A percentile compares a stretch with the other conserved stretches of the same genome.
phyloP scores from a whole-genome alignment of 179 eudicot species.

The Camellia oleifera region DNA sequence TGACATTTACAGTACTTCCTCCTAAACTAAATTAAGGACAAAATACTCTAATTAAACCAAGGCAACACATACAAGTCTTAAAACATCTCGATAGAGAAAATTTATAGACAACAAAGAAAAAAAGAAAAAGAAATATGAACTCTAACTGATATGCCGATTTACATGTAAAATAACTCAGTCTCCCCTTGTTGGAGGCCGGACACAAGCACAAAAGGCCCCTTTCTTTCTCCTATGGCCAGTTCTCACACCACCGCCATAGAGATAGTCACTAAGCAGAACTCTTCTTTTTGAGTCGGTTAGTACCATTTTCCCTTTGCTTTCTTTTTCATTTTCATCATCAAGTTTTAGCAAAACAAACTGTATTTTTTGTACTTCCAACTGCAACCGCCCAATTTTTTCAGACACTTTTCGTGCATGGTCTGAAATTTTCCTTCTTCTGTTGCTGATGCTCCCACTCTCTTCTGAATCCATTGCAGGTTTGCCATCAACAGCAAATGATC shows the following conservation, averaged over 20 bases:
- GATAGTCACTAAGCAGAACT: slow-evolving; percentile 67
- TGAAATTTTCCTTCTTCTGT: slow-evolving; percentile 48
- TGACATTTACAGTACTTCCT: slow-evolving; percentile 3
- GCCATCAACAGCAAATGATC: slow-evolving; percentile 33
- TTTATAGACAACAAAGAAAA: not conserved
- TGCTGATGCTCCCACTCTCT: slow-evolving; percentile 40
- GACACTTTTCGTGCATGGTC: slow-evolving; percentile 76
- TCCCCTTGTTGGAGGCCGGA: slow-evolving; percentile 70
- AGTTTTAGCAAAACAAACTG: slow-evolving; percentile 79
- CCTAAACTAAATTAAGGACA: not conserved
- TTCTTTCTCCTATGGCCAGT: slow-evolving; percentile 57
- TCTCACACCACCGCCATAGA: slow-evolving; percentile 62
- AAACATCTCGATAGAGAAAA: not conserved
- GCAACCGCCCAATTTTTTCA: slow-evolving; percentile 83
- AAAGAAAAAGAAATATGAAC: not conserved
- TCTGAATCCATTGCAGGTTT: slow-evolving; percentile 46
- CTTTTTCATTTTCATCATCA: slow-evolving; percentile 39
- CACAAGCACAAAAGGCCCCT: slow-evolving; percentile 69
- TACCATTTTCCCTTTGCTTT: slow-evolving; percentile 33
- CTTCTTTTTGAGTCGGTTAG: slow-evolving; percentile 51
- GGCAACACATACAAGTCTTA: not conserved
- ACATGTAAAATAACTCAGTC: slow-evolving; percentile 33
- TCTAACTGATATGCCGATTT: not conserved
- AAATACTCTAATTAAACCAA: not conserved
- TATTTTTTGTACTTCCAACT: slow-evolving; percentile 81